These are phyloP conservation scores for Debaryomyces coudertii DNA, from an alignment of 1,139 yeast species.

Conservation along the genomic window DNA sequence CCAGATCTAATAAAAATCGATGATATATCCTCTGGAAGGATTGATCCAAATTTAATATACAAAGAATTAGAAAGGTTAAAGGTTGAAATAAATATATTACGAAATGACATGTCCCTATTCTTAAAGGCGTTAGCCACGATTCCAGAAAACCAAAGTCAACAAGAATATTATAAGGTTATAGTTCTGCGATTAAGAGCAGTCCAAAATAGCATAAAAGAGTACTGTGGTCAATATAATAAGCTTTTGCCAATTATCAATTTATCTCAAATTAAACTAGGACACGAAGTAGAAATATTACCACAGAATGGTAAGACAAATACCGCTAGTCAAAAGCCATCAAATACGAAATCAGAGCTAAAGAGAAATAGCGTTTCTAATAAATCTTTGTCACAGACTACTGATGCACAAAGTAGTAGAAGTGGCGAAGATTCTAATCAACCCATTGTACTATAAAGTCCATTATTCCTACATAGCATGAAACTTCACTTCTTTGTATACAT, in stretches of 20 bases:
- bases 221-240: conserved; percentile 47
- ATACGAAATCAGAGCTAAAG: not conserved
- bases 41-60: conserved; percentile 41
- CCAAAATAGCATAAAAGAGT: conserved; percentile 43
- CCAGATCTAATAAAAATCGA: conserved; percentile 49
- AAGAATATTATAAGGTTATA: conserved; percentile 38
- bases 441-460: conserved; percentile 9
- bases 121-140: conserved; percentile 43
- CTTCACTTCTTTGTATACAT: conserved; percentile 4
- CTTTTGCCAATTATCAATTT: conserved; percentile 53
- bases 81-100: conserved; percentile 45
- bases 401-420: not conserved
- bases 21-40: conserved; percentile 48
- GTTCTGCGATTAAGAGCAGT: conserved; percentile 37
- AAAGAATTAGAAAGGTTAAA: conserved; percentile 47
- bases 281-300: conserved; percentile 44
- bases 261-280: conserved; percentile 53
- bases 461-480: conserved; percentile 1
- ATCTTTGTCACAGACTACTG: not conserved
- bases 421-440: conserved; percentile 12
- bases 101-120: conserved; percentile 49
- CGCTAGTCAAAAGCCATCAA: not conserved
- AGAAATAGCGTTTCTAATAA: not conserved
- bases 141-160: conserved; percentile 39
- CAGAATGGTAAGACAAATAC: conserved; percentile 1